phyloP scores from a whole-genome alignment of 2,329 filamentous ascomycete genomes.

The Cladosporium sp. region DNA sequence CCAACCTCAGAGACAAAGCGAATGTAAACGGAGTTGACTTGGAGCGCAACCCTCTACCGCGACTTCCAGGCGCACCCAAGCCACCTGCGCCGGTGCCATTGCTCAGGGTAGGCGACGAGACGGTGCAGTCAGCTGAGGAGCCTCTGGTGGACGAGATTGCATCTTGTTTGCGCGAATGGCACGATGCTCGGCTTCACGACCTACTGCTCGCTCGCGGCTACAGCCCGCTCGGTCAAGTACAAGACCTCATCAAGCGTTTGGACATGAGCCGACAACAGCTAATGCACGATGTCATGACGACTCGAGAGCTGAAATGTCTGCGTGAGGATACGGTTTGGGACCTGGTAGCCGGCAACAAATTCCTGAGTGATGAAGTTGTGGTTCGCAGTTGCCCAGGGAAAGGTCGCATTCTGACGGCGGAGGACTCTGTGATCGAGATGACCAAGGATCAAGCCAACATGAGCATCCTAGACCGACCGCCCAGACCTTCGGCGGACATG shows the following conservation, averaged over 20 bases:
- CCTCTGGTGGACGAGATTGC: slow-evolving; percentile 96
- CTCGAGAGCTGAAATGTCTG: slow-evolving; percentile 72
- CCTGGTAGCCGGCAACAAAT: slow-evolving; percentile 87
- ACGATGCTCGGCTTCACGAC: slow-evolving; percentile 94
- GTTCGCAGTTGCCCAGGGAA: slow-evolving; percentile 82
- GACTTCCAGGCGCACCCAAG: slow-evolving; percentile 66
- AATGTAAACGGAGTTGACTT: slow-evolving; percentile 20
- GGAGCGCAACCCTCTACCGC: slow-evolving; percentile 34
- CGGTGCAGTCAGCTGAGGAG: slow-evolving; percentile 81
- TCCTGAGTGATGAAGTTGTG: slow-evolving; percentile 90
- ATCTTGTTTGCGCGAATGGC: slow-evolving; percentile 95
- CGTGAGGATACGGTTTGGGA: slow-evolving; percentile 95
- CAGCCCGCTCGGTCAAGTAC: slow-evolving; percentile 72
- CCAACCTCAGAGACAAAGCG: slow-evolving; percentile 11
- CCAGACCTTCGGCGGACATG: slow-evolving; percentile 62
- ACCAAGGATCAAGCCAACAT: slow-evolving; percentile 91
- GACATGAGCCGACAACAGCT: slow-evolving; percentile 85
- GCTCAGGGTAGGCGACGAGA: slow-evolving; percentile 97
- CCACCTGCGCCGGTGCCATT: slow-evolving; percentile 92
- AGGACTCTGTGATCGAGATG: slow-evolving; percentile 89
- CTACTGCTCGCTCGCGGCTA: slow-evolving; percentile 82
- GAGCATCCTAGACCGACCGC: slow-evolving; percentile 83
- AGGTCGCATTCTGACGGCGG: slow-evolving; percentile 81
- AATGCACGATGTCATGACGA: slow-evolving; percentile 88
- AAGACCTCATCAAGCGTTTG: slow-evolving; percentile 73